These are phyloP conservation scores for Apiotrichum brassicae DNA, from an alignment of 1,284 basidiomycete genomes.

Conservation along the genomic window DNA sequence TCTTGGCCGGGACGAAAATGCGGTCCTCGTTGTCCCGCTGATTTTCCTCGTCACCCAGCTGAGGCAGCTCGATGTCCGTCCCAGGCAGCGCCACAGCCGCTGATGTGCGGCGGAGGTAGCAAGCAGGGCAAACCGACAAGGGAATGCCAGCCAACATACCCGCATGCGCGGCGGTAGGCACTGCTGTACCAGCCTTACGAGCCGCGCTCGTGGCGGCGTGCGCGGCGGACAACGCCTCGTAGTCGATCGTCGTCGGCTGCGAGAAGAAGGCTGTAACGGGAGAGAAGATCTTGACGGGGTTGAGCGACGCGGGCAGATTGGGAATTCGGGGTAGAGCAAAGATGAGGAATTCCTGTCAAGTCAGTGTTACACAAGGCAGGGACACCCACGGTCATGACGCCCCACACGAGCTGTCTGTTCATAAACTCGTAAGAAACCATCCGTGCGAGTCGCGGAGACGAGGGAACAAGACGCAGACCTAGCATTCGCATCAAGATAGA, in stretches of 20 bases:
- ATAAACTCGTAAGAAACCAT: slow-evolving; percentile 98
- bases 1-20: slow-evolving; percentile 41
- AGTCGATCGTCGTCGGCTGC: slow-evolving; percentile 26
- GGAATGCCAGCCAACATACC: slow-evolving; percentile 43
- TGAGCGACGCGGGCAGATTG: slow-evolving; percentile 51
- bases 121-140: slow-evolving; percentile 46
- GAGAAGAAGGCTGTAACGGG: slow-evolving; percentile 23
- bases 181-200: slow-evolving; percentile 6
- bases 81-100: slow-evolving; percentile 25
- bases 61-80: slow-evolving; percentile 16
- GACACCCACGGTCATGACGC: slow-evolving; percentile 82
- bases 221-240: slow-evolving; percentile 16
- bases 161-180: slow-evolving; percentile 18
- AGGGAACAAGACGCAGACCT: slow-evolving; percentile 69
- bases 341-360: slow-evolving; percentile 79
- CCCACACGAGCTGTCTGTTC: slow-evolving; percentile 99
- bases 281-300: slow-evolving; percentile 50
- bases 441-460: slow-evolving; percentile 62
- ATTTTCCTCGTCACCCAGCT: slow-evolving; percentile 9
- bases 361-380: neutral
- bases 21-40: slow-evolving; percentile 26
- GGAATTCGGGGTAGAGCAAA: slow-evolving; percentile 83
- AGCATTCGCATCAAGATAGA: slow-evolving; percentile 76
- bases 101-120: slow-evolving; percentile 35
- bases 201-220: slow-evolving; percentile 11